A percentile compares a stretch with the other conserved stretches of the same genome.
These are phyloP conservation scores for Vitellaria paradoxa DNA, from an alignment of 179 eudicot species.

Conservation along the genomic window DNA sequence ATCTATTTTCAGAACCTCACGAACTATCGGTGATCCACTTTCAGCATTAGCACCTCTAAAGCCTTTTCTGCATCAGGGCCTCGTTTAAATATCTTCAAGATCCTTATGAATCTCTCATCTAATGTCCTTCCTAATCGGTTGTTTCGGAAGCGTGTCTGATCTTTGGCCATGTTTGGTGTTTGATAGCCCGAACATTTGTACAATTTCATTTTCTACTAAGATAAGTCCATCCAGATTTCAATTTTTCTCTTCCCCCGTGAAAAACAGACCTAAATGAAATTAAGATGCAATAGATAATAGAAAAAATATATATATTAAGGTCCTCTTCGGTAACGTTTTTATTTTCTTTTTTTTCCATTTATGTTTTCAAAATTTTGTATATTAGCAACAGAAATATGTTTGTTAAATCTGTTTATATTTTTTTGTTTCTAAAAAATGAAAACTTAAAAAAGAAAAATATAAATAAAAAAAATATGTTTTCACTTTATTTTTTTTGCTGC, in stretches of 20 bases:
- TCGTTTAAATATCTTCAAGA: slow-evolving; percentile 93
- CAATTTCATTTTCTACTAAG: slow-evolving; percentile 73
- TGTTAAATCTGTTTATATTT: too few species aligned
- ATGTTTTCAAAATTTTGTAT: too few species aligned
- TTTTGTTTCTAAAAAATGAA: too few species aligned
- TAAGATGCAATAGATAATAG: not conserved
- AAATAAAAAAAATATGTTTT: too few species aligned
- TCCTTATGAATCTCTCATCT: slow-evolving; percentile 86
- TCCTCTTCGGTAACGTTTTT: too few species aligned
- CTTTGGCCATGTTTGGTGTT: slow-evolving; percentile 21
- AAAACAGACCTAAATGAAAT: not conserved
- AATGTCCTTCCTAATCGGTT: slow-evolving; percentile 44
- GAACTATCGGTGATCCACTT: slow-evolving; percentile 83
- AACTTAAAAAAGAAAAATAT: too few species aligned
- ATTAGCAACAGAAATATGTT: too few species aligned
- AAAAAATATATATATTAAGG: too few species aligned
- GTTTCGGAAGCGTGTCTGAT: slow-evolving; percentile 18
- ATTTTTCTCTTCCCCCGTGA: not conserved
- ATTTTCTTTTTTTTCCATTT: too few species aligned
- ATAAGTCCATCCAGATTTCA: not conserved
- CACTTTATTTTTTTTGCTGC: too few species aligned
- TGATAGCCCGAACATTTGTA: slow-evolving; percentile 70
- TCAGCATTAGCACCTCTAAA: slow-evolving; percentile 78
- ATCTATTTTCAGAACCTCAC: slow-evolving; percentile 82
- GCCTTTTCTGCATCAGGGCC: slow-evolving; percentile 99